Evolutionary conservation across 1,284 basidiomycete species (phyloP).

Genomic region (Wallemia hederae): DNA sequence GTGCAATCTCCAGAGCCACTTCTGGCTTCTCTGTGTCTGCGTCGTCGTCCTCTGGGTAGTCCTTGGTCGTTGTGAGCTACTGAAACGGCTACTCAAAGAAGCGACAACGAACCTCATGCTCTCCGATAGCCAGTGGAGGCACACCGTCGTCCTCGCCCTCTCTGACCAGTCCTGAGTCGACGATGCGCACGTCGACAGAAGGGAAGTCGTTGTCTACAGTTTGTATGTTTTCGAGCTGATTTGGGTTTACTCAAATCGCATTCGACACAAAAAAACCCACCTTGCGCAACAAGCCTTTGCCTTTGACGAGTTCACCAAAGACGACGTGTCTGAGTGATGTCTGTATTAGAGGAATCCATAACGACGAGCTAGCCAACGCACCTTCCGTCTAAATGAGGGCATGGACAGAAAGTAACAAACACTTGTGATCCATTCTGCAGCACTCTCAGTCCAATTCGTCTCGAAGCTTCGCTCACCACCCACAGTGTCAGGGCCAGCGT

Average conservation of each 20-base stretch:
- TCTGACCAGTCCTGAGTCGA: not conserved
- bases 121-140: not conserved
- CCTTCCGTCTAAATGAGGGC: slow-evolving; percentile 22
- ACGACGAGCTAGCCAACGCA: too few species aligned
- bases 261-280: too few species aligned
- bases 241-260: too few species aligned
- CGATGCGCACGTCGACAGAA: not conserved
- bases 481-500: slow-evolving; percentile 37
- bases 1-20: not conserved
- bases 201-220: not conserved
- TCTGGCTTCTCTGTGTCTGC: not conserved
- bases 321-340: not conserved
- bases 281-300: not conserved
- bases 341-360: too few species aligned
- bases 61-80: not conserved
- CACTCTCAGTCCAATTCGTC: too few species aligned
- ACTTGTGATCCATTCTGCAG: slow-evolving; percentile 39
- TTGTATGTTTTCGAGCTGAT: not conserved
- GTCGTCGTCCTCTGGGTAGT: not conserved
- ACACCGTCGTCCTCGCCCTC: not conserved
- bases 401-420: slow-evolving; percentile 43
- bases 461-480: too few species aligned
- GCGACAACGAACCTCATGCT: not conserved
- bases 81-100: not conserved
- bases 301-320: not conserved